Evolutionary conservation across 345 rosid species (phyloP).

Genomic region (Populus simonii): DNA sequence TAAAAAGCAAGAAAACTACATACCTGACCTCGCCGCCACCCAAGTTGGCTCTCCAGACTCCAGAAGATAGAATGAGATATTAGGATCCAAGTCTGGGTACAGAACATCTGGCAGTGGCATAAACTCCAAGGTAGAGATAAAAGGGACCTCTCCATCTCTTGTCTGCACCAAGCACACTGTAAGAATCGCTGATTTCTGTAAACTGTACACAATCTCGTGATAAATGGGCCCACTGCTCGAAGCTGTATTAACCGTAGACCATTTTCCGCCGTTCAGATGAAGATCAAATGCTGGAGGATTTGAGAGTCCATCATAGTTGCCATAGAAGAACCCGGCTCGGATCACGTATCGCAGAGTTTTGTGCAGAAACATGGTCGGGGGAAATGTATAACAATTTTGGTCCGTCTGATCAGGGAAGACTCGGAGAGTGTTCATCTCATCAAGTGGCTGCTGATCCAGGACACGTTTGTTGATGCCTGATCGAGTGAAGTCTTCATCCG

Average conservation of each 20-base stretch:
- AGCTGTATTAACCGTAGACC: slow-evolving; percentile 16
- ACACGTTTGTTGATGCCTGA: background rate
- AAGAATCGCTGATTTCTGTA: background rate
- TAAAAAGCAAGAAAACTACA: background rate
- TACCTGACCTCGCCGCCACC: slow-evolving; percentile 19
- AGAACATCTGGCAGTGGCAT: background rate
- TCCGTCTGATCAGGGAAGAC: slow-evolving; percentile 14
- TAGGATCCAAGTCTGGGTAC: background rate
- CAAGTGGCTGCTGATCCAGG: background rate
- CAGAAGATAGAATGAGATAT: slow-evolving; percentile 3
- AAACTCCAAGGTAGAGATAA: slow-evolving; percentile 5
- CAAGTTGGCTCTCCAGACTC: slow-evolving; percentile 9
- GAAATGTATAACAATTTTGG: slow-evolving; percentile 23
- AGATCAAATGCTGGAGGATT: slow-evolving; percentile 23
- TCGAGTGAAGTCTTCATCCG: background rate
- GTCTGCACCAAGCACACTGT: slow-evolving; percentile 16
- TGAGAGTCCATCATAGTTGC: slow-evolving; percentile 17
- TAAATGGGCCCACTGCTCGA: background rate
- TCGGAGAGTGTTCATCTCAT: slow-evolving; percentile 22
- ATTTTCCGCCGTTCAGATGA: slow-evolving; percentile 7
- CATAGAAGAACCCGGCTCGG: slow-evolving; percentile 27
- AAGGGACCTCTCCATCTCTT: slow-evolving; percentile 1
- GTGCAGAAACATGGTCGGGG: background rate
- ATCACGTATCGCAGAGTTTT: slow-evolving; percentile 8
- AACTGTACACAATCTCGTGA: background rate